Conservation (phyloP, 495 filamentous ascomycete species). For the Xylaria intraflava region DNA sequence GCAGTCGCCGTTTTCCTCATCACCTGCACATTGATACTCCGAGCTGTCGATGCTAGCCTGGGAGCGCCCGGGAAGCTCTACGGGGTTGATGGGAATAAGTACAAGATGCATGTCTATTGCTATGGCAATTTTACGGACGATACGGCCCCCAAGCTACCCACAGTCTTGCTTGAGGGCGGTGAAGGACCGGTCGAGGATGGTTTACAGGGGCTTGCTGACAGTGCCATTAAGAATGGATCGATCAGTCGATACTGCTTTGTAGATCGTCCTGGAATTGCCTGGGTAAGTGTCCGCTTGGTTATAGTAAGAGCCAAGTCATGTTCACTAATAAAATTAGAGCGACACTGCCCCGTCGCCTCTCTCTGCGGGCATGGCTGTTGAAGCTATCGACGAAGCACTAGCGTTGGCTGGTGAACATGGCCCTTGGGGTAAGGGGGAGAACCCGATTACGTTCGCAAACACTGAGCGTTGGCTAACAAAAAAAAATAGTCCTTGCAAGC, state of each 20-base stretch:
- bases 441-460: constrained; percentile 45
- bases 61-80: constrained; percentile 63
- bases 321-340: constrained; percentile 31
- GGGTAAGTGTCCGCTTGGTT: constrained; percentile 41
- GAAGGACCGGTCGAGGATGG: constrained; percentile 69
- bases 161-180: constrained; percentile 77
- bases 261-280: constrained; percentile 83
- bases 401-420: constrained; percentile 72
- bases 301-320: neutral
- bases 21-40: constrained; percentile 70
- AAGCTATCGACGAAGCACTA: constrained; percentile 78
- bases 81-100: constrained; percentile 68
- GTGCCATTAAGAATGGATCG: constrained; percentile 61
- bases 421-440: constrained; percentile 67
- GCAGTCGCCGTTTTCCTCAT: constrained; percentile 61
- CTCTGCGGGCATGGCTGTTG: constrained; percentile 81
- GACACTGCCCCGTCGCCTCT: constrained; percentile 92
- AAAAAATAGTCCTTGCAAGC: constrained; percentile 36
- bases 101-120: constrained; percentile 80
- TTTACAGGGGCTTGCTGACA: constrained; percentile 63
- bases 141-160: constrained; percentile 49
- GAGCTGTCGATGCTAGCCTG: constrained; percentile 67
- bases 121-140: constrained; percentile 55
- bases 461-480: constrained; percentile 5
- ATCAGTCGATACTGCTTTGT: constrained; percentile 91